A percentile compares a stretch with the other conserved stretches of the same genome.
Evolutionary conservation across 2,329 filamentous ascomycete species (phyloP).

Genomic region (Chaetomium strumarium): DNA sequence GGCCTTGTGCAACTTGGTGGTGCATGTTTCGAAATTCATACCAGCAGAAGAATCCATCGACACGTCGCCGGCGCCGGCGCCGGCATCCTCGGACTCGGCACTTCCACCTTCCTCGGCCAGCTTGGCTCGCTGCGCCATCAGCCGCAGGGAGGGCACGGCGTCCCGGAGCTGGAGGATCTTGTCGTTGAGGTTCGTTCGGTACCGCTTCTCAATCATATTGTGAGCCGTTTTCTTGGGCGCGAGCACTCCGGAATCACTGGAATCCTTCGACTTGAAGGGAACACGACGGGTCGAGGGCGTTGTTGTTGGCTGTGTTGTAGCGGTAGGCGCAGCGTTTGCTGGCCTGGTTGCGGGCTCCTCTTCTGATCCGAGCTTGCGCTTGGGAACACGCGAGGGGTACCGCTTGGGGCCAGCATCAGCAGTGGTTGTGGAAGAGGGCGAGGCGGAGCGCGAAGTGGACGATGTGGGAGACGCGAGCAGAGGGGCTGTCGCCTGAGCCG

Average conservation of each 20-base stretch:
- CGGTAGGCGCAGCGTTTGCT: conserved; percentile 11
- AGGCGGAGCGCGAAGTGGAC: background rate
- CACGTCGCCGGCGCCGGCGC: conserved; percentile 24
- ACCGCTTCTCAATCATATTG: conserved; percentile 81
- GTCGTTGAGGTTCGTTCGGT: conserved; percentile 77
- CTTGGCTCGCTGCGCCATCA: conserved; percentile 37
- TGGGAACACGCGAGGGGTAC: conserved; percentile 27
- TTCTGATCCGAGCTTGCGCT: conserved; percentile 30
- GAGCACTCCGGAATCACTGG: conserved; percentile 1
- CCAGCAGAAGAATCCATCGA: background rate
- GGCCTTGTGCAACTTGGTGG: conserved; percentile 37
- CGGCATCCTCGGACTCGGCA: conserved; percentile 28
- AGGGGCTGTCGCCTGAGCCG: background rate
- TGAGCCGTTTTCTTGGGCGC: conserved; percentile 68
- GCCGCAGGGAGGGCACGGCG: conserved; percentile 53
- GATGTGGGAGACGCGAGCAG: background rate
- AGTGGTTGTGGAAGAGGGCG: background rate
- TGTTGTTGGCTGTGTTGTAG: conserved; percentile 2
- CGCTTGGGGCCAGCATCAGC: conserved; percentile 16
- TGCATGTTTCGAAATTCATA: conserved; percentile 23
- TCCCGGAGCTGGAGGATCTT: conserved; percentile 73
- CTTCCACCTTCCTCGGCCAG: conserved; percentile 25
- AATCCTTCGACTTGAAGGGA: conserved; percentile 1
- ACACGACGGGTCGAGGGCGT: conserved; percentile 13
- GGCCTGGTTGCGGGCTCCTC: conserved; percentile 18